Percentiles rank a stretch among this genome's conserved stretches.
Evolutionary conservation across 2,329 filamentous ascomycete species (phyloP).

Genomic region (Fusarium musae): DNA sequence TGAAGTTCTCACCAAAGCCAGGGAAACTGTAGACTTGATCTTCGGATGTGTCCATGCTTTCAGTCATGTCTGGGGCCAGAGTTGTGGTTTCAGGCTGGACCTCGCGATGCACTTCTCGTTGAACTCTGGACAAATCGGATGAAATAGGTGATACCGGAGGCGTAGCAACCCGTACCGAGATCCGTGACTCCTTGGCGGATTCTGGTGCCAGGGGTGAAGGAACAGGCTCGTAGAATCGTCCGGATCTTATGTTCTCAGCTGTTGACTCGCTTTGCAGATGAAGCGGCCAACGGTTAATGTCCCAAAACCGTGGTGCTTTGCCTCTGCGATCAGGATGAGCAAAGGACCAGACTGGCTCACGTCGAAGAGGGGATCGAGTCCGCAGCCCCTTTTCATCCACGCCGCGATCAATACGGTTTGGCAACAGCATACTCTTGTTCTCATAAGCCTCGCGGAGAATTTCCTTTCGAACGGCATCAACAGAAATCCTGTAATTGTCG

Average conservation of each 20-base stretch:
- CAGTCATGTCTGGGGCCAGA: neutral
- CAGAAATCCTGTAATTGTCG: slow-evolving; percentile 24
- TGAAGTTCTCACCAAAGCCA: slow-evolving; percentile 12
- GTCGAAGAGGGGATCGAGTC: slow-evolving; percentile 28
- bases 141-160: neutral
- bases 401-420: slow-evolving; percentile 47
- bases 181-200: neutral
- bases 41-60: neutral
- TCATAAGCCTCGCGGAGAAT: slow-evolving; percentile 57
- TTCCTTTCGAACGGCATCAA: slow-evolving; percentile 48
- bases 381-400: slow-evolving; percentile 25
- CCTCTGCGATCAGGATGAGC: slow-evolving; percentile 39
- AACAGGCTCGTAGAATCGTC: neutral
- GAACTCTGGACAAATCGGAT: neutral
- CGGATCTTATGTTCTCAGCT: slow-evolving; percentile 5
- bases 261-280: slow-evolving; percentile 51
- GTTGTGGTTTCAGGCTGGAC: neutral
- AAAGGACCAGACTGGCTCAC: slow-evolving; percentile 50
- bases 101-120: neutral
- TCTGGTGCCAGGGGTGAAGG: neutral
- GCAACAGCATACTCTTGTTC: slow-evolving; percentile 57
- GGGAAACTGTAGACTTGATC: neutral
- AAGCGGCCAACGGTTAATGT: slow-evolving; percentile 61
- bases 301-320: slow-evolving; percentile 52
- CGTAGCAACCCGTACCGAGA: neutral